phyloP scores from a whole-genome alignment of 495 filamentous ascomycete genomes.

The Aspergillus sparsus region DNA sequence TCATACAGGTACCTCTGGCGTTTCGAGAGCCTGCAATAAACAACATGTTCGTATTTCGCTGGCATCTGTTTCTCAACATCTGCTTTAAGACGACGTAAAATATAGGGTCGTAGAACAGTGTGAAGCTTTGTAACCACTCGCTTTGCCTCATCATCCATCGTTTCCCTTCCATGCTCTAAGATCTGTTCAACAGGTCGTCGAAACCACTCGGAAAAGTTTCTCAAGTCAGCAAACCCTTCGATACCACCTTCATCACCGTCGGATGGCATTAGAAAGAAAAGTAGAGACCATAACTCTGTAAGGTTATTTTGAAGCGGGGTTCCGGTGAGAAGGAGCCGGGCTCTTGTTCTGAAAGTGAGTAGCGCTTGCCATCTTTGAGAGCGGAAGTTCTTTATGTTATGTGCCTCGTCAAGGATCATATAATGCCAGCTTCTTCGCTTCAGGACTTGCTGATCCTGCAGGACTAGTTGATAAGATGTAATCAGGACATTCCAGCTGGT shows the following conservation, averaged over 20 bases:
- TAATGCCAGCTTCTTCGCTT: conserved; percentile 95
- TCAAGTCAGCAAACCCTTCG: conserved; percentile 83
- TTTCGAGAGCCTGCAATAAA: conserved; percentile 92
- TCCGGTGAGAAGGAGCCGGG: conserved; percentile 86
- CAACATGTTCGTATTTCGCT: conserved; percentile 93
- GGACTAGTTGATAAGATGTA: conserved; percentile 93
- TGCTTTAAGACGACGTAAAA: conserved; percentile 89
- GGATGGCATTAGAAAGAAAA: conserved; percentile 94
- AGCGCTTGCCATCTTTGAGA: conserved; percentile 95
- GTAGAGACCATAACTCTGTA: conserved; percentile 92
- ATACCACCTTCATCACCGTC: conserved; percentile 70
- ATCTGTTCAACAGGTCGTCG: conserved; percentile 91
- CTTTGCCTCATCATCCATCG: conserved; percentile 89
- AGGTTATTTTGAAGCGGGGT: conserved; percentile 97
- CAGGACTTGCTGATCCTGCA: conserved; percentile 91
- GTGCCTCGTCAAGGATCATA: conserved; percentile 97
- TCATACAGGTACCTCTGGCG: conserved; percentile 95
- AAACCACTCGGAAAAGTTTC: conserved; percentile 93
- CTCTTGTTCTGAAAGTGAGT: conserved; percentile 84
- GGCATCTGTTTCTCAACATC: conserved; percentile 99
- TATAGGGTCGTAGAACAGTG: conserved; percentile 86
- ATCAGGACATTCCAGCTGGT: conserved; percentile 96
- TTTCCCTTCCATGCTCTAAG: conserved; percentile 87
- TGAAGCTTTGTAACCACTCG: conserved; percentile 89
- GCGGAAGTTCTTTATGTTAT: conserved; percentile 99